phyloP scores from a whole-genome alignment of 768 basidiomycete genomes.

The Hypholoma fasciculare region DNA sequence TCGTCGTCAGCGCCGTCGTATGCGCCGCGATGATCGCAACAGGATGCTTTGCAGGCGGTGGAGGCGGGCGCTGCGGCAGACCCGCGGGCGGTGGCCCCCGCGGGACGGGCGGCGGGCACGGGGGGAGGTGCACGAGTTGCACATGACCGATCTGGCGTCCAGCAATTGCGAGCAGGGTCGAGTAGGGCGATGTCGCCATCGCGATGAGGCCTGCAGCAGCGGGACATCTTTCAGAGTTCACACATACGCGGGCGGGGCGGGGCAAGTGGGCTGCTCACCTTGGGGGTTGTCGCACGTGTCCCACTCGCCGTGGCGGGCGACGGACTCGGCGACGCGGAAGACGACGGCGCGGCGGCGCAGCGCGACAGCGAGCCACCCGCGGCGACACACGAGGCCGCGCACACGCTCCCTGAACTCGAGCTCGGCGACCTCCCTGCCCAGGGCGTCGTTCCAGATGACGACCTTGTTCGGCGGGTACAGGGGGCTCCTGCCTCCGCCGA shows the following conservation, averaged over 20 bases:
- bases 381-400: constrained; percentile 73
- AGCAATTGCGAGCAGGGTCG: constrained; percentile 84
- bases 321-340: constrained; percentile 63
- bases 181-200: constrained; percentile 72
- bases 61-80: constrained; percentile 55
- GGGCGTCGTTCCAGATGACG: constrained; percentile 83
- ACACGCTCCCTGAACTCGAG: constrained; percentile 88
- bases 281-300: constrained; percentile 86
- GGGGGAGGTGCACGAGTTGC: constrained; percentile 82
- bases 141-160: constrained; percentile 88
- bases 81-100: constrained; percentile 55
- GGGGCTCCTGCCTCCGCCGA: constrained; percentile 87
- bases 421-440: constrained; percentile 79
- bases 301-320: constrained; percentile 72
- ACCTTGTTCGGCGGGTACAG: constrained; percentile 92
- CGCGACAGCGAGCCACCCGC: constrained; percentile 84
- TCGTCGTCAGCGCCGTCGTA: constrained; percentile 71
- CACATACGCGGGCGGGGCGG: constrained; percentile 5
- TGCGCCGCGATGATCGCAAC: constrained; percentile 86
- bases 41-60: constrained; percentile 59
- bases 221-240: constrained; percentile 14
- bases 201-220: constrained; percentile 62
- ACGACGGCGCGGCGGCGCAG: constrained; percentile 77
- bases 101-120: constrained; percentile 63
- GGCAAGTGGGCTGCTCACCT: constrained; percentile 46